phyloP scores from a whole-genome alignment of 169 alveolate genomes.

The Plasmodium sp. region DNA sequence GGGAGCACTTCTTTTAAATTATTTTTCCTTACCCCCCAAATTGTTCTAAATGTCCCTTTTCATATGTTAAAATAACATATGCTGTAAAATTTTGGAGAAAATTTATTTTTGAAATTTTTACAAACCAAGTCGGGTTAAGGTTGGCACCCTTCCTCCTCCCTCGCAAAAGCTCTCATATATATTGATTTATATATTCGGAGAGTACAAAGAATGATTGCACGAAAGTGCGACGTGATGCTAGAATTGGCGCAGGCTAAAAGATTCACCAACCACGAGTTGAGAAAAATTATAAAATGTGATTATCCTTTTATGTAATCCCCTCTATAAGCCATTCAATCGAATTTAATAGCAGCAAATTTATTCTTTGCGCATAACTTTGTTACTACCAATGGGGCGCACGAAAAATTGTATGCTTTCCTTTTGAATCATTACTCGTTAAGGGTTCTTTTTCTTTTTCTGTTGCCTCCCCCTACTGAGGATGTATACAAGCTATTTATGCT shows the following conservation, averaged over 20 bases:
- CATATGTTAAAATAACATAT: neutral
- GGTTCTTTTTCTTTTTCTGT: neutral
- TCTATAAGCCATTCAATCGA: neutral
- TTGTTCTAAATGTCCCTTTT: neutral
- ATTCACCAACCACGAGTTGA: neutral
- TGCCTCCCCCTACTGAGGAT: no score
- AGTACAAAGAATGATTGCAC: neutral
- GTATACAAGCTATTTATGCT: no score
- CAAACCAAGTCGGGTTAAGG: neutral
- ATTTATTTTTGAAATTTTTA: neutral
- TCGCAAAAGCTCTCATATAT: neutral
- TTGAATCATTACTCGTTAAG: neutral
- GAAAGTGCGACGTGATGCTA: neutral
- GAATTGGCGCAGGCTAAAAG: neutral
- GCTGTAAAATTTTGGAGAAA: neutral
- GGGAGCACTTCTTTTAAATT: neutral
- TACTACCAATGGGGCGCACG: neutral
- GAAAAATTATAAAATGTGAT: neutral
- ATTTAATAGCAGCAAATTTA: neutral
- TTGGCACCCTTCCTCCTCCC: neutral
- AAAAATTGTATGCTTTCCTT: neutral
- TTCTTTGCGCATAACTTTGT: neutral
- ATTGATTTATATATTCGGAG: neutral
- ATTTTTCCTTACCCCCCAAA: neutral
- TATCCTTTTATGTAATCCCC: neutral